Evolutionary conservation across 2,329 filamentous ascomycete species (phyloP).

Genomic region (Amesomyces nigricolor): DNA sequence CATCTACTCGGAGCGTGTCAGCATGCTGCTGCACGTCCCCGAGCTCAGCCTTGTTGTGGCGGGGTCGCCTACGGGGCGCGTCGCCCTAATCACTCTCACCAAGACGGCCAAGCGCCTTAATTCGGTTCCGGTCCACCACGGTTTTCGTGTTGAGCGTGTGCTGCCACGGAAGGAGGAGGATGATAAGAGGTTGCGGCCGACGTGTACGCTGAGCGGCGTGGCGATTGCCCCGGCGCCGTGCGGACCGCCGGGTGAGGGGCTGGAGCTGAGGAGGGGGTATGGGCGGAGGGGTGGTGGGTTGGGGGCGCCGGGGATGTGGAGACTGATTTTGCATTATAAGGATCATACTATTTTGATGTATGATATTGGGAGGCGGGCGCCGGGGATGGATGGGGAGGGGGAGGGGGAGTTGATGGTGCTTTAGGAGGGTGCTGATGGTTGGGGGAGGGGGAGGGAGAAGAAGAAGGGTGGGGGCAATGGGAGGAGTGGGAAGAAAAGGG

Average conservation of each 20-base stretch:
- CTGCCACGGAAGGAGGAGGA: conserved; percentile 47
- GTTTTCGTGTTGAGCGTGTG: conserved; percentile 50
- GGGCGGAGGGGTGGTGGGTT: conserved; percentile 9
- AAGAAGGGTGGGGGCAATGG: too few species aligned
- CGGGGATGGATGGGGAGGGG: neutral
- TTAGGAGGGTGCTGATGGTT: conserved; percentile 3
- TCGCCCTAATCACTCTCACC: conserved; percentile 57
- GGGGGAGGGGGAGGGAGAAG: too few species aligned
- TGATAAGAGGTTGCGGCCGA: conserved; percentile 36
- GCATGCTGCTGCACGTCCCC: conserved; percentile 59
- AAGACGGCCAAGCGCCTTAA: conserved; percentile 28
- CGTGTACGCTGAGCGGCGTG: conserved; percentile 58
- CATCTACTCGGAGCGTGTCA: conserved; percentile 46
- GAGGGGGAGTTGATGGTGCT: conserved; percentile 25
- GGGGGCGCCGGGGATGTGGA: conserved; percentile 43
- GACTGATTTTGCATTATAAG: conserved; percentile 65
- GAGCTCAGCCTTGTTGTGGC: conserved; percentile 65
- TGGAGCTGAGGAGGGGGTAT: conserved; percentile 21
- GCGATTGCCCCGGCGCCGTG: conserved; percentile 60
- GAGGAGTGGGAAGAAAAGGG: too few species aligned
- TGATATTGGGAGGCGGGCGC: conserved; percentile 42
- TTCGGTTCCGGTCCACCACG: conserved; percentile 31
- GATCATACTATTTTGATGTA: conserved; percentile 67
- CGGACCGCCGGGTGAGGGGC: conserved; percentile 27
- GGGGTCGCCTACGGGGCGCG: conserved; percentile 61